phyloP scores from a whole-genome alignment of 352 stramenopile species.

The Thalassiosira gravida region DNA sequence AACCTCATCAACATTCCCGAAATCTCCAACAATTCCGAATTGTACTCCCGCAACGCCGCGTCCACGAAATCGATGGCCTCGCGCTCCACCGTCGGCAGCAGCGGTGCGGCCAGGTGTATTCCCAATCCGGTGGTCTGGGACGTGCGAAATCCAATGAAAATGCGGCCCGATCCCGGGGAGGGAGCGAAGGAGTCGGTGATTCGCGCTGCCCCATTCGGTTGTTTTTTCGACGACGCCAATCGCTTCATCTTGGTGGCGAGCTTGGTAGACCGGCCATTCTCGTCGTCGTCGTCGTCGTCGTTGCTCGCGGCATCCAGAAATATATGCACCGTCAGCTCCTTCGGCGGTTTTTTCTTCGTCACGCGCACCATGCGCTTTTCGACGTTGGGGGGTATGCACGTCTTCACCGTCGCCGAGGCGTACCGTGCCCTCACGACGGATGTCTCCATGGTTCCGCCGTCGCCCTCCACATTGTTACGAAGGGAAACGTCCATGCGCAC shows the following conservation, averaged over 20 bases:
- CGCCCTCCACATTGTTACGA: neutral
- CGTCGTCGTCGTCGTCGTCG: slow-evolving; percentile 25
- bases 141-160: slow-evolving; percentile 86
- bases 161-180: slow-evolving; percentile 58
- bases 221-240: slow-evolving; percentile 14
- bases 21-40: slow-evolving; percentile 77
- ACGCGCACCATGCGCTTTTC: slow-evolving; percentile 79
- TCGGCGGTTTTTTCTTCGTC: slow-evolving; percentile 84
- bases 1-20: slow-evolving; percentile 66
- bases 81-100: slow-evolving; percentile 84
- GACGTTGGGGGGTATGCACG: slow-evolving; percentile 65
- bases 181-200: slow-evolving; percentile 76
- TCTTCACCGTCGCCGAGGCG: slow-evolving; percentile 68
- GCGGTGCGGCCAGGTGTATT: slow-evolving; percentile 76
- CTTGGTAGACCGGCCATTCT: slow-evolving; percentile 13
- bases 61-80: slow-evolving; percentile 86
- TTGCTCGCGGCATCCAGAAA: slow-evolving; percentile 68
- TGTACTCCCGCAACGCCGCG: slow-evolving; percentile 72
- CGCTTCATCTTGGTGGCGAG: slow-evolving; percentile 15
- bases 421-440: slow-evolving; percentile 61
- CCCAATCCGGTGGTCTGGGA: slow-evolving; percentile 83
- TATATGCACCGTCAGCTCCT: slow-evolving; percentile 72
- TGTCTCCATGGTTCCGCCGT: slow-evolving; percentile 19
- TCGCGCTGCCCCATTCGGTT: slow-evolving; percentile 31
- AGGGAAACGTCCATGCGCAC: slow-evolving; percentile 42